phyloP scores from a whole-genome alignment of 768 basidiomycete genomes.

The Boletus rex-veris region DNA sequence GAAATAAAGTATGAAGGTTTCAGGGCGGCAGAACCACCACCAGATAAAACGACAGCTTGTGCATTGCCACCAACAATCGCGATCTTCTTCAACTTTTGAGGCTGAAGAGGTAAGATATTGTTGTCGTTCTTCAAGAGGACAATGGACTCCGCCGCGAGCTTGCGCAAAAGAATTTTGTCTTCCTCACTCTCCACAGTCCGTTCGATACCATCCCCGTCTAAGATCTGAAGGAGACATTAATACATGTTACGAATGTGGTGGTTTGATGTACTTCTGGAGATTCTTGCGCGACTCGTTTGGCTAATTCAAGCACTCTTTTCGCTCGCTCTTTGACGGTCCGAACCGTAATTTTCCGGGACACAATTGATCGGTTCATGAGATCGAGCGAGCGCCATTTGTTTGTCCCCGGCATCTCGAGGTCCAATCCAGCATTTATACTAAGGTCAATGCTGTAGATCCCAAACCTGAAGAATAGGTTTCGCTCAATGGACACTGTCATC shows the following conservation, averaged over 20 bases:
- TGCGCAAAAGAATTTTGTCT: slow-evolving; percentile 60
- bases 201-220: slow-evolving; percentile 71
- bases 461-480: slow-evolving; percentile 44
- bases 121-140: slow-evolving; percentile 73
- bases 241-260: neutral
- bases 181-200: slow-evolving; percentile 57
- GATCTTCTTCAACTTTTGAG: slow-evolving; percentile 57
- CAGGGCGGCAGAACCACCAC: slow-evolving; percentile 69
- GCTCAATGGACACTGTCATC: neutral
- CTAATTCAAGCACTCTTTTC: slow-evolving; percentile 59
- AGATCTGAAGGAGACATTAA: slow-evolving; percentile 39
- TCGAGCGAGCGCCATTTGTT: slow-evolving; percentile 77
- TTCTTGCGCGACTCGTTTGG: slow-evolving; percentile 62
- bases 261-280: slow-evolving; percentile 43
- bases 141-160: slow-evolving; percentile 65
- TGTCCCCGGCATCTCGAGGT: slow-evolving; percentile 76
- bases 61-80: slow-evolving; percentile 72
- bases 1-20: slow-evolving; percentile 74
- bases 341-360: slow-evolving; percentile 60
- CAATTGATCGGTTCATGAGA: slow-evolving; percentile 57
- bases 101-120: slow-evolving; percentile 32
- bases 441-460: slow-evolving; percentile 66
- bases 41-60: slow-evolving; percentile 63
- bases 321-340: slow-evolving; percentile 66
- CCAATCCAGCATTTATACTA: slow-evolving; percentile 70